These are phyloP conservation scores for Linaria vulgaris DNA, from an alignment of 257 asterid species.

Conservation along the genomic window DNA sequence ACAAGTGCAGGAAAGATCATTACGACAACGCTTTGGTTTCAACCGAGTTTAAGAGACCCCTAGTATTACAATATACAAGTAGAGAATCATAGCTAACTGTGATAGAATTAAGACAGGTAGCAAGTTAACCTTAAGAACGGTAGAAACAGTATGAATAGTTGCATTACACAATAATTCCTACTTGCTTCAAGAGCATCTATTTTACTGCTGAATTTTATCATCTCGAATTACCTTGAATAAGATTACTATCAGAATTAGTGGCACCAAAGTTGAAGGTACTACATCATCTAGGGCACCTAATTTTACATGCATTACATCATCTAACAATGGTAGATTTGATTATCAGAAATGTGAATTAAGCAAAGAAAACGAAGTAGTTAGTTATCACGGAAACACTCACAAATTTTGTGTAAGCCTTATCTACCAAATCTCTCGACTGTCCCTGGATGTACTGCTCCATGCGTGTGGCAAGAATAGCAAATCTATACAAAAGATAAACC, in stretches of 20 bases:
- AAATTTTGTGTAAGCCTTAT: conserved; percentile 88
- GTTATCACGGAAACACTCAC: conserved; percentile 45
- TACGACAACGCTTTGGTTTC: not conserved
- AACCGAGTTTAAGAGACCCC: not conserved
- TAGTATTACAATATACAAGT: not conserved
- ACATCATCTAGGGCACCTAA: too few relatives aligned
- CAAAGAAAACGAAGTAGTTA: not conserved
- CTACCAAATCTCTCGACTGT: conserved; percentile 95
- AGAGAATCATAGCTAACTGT: not conserved
- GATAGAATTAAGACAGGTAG: conserved; percentile 11
- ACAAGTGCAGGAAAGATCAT: conserved; percentile 48
- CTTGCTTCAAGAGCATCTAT: conserved; percentile 10
- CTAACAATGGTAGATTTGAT: not conserved
- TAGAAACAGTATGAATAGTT: not conserved
- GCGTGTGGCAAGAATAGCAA: conserved; percentile 92
- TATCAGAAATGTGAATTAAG: conserved; percentile 8
- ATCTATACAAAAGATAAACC: conserved; percentile 45
- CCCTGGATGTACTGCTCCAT: conserved; percentile 99
- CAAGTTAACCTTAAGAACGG: not conserved
- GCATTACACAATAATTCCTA: conserved; percentile 17
- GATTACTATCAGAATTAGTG: conserved; percentile 4
- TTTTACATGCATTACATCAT: conserved; percentile 6
- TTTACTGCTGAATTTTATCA: conserved; percentile 9
- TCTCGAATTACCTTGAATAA: conserved; percentile 12
- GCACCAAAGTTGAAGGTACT: conserved; percentile 10